Conservation (phyloP, 1,284 basidiomycete genomes). For the Porodaedalea pini region DNA sequence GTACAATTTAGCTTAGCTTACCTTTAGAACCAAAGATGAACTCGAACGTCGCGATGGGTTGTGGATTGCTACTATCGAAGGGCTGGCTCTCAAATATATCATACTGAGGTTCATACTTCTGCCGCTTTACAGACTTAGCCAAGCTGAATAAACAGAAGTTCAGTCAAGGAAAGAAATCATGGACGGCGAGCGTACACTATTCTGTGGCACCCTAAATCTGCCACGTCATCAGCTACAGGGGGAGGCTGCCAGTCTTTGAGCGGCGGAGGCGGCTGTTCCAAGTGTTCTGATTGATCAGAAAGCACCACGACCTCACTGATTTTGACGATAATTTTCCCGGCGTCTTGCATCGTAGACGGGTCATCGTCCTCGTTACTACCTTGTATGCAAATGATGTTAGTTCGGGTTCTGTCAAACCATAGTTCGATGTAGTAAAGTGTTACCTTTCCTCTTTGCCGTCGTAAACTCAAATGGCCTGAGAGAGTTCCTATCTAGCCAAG, state of each 20-base stretch:
- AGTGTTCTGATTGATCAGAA: background rate
- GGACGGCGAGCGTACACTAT: background rate
- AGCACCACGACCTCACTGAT: background rate
- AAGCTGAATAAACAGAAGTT: background rate
- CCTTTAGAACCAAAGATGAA: constrained; percentile 4
- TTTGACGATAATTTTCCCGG: background rate
- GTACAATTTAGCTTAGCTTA: too few species aligned
- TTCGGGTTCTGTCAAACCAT: too few species aligned
- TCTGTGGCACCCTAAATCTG: background rate
- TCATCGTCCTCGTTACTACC: too few species aligned
- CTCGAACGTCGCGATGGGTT: background rate
- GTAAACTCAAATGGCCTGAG: constrained; percentile 4
- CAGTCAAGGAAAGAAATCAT: background rate
- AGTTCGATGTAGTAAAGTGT: background rate
- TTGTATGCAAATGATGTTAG: too few species aligned
- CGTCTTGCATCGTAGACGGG: background rate
- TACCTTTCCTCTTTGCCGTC: background rate
- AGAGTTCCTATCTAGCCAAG: background rate
- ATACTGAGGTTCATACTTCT: background rate
- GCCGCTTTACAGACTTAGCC: background rate
- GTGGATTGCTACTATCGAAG: background rate
- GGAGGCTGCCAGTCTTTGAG: background rate
- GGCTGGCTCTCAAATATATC: background rate
- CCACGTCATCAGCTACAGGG: background rate
- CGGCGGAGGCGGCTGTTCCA: background rate